Conservation (phyloP, 768 basidiomycete species). For the Russula compacta region DNA sequence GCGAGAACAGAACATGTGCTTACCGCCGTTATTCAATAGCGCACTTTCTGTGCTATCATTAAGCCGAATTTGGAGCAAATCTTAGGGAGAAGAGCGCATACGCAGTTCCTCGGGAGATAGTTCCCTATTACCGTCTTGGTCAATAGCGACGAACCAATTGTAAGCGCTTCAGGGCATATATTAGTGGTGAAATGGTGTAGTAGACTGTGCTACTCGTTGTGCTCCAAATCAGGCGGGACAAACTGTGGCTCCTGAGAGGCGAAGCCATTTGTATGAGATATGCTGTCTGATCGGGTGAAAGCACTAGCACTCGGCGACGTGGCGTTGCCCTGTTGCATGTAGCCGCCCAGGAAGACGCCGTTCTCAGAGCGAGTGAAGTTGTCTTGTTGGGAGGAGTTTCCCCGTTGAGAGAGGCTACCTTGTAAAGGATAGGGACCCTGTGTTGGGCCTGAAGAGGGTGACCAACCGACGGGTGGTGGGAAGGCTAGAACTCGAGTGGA, state of each 20-base stretch:
- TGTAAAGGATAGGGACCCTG: neutral
- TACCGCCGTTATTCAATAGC: neutral
- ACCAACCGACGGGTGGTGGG: neutral
- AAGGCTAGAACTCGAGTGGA: too few species aligned
- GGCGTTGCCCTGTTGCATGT: neutral
- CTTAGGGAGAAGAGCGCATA: neutral
- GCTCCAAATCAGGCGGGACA: too few species aligned
- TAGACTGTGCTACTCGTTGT: neutral
- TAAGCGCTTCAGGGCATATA: neutral
- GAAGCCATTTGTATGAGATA: neutral
- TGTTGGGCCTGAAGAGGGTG: neutral
- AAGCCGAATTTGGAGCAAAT: neutral
- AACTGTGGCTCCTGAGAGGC: neutral
- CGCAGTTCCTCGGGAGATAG: slow-evolving; percentile 5
- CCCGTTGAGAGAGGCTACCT: neutral
- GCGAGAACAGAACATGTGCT: neutral
- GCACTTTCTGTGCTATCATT: neutral
- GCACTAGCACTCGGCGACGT: neutral
- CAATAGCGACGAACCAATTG: slow-evolving; percentile 4
- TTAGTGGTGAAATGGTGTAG: neutral
- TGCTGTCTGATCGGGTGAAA: neutral
- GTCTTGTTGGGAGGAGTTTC: neutral
- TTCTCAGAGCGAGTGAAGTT: too few species aligned
- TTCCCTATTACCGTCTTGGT: slow-evolving; percentile 1
- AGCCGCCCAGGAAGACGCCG: neutral